Base-by-base conservation (phyloP, 352 stramenopile species). In the Globisporangium spinosum region DNA sequence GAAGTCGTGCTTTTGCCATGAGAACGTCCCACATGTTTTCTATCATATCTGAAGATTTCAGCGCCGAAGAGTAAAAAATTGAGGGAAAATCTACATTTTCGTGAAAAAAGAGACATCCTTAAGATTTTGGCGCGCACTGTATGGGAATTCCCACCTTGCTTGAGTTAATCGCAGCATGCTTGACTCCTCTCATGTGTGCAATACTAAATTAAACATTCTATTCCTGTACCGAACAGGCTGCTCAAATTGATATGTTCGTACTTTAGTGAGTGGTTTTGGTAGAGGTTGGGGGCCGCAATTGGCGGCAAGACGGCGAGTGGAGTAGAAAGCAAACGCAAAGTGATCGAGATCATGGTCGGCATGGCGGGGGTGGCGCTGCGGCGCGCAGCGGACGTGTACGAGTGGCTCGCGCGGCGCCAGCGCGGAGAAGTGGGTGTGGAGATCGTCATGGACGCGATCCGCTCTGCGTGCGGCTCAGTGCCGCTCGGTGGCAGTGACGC, bases 401-500 rank as follows among this genome's bases (percentile, higher is more conserved):
- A 72, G 47, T 80, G 73, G 79, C 77, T 91, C 63, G 73, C 69
- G 51, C 76, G 80, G 34, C 65, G 73, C 2, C 68, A 63, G n/a
- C 62, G 45, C 29, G 68, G 77, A 8, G 83, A 87, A 7, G 45
- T 79, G 25, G 25, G 70, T 2, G 56, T 73, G 23, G 74, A 79
- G 7, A 62, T 29, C 23, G 68, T 82, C 32, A 57, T 89, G 38
- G 58, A 67, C 0, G 73, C 70, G 2, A 79, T 92, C 20, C 81
- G 77, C 34, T 87, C 82, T 0, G 77, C 76, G 9, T 62, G 68
- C 34, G 78, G 82, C n/a, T 58, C 80, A 12, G 78, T 92, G 25
- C 83, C 83, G 13, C 71, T 92, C 6, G 77, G 78, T 23, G 83
- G 82, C 1, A 67, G 68, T 27, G 29, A 25, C 10, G n/a, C 67